Evolutionary conservation across 495 filamentous ascomycete genomes (phyloP).

Genomic region (Xylaria flabelliformis): DNA sequence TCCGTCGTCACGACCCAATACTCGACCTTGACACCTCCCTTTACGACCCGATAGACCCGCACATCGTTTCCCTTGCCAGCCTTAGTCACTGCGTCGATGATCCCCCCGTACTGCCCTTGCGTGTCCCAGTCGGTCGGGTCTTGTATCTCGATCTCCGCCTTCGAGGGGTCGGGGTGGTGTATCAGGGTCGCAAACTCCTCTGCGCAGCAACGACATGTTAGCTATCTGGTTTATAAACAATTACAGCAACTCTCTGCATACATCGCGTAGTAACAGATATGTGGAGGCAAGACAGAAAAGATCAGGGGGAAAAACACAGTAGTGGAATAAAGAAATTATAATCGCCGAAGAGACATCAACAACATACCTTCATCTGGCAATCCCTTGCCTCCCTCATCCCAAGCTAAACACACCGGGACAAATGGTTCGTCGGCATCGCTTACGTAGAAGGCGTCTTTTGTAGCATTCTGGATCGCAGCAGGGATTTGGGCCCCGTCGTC

Average conservation of each 20-base stretch:
- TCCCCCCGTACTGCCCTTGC: constrained; percentile 61
- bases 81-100: constrained; percentile 64
- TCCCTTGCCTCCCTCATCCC: constrained; percentile 57
- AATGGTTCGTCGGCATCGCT: constrained; percentile 89
- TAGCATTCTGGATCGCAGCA: constrained; percentile 54
- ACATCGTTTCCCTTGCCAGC: constrained; percentile 67
- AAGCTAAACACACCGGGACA: constrained; percentile 72
- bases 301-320: constrained; percentile 10
- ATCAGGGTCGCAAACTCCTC: constrained; percentile 66
- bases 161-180: constrained; percentile 53
- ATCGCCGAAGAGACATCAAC: constrained; percentile 16
- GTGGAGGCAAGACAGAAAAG: constrained; percentile 26
- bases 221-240: not conserved
- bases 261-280: constrained; percentile 29
- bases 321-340: too few species aligned
- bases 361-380: constrained; percentile 69
- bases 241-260: not conserved
- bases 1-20: constrained; percentile 75
- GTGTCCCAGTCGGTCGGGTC: constrained; percentile 67
- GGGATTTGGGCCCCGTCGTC: constrained; percentile 63
- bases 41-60: constrained; percentile 72
- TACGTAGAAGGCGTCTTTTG: constrained; percentile 68
- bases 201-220: constrained; percentile 37
- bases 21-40: constrained; percentile 67
- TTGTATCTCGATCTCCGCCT: constrained; percentile 59